phyloP scores from a whole-genome alignment of 1,139 yeast genomes.

The Diutina sp. region DNA sequence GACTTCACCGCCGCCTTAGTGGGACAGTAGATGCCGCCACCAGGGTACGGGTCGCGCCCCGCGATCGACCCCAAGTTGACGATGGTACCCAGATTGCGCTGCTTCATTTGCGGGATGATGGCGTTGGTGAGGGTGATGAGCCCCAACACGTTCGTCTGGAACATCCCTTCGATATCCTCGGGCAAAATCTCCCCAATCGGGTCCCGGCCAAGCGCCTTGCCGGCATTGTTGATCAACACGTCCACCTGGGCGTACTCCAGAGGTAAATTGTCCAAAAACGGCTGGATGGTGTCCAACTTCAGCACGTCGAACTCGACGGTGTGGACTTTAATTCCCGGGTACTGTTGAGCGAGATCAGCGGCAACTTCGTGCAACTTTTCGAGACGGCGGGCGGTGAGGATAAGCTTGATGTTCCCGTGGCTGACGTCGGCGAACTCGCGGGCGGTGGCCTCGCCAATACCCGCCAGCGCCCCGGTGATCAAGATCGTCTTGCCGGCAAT shows the following conservation, averaged over 20 bases:
- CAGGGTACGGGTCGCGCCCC: conserved; percentile 79
- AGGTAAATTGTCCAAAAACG: conserved; percentile 40
- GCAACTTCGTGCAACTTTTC: conserved; percentile 39
- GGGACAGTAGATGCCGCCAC: conserved; percentile 83
- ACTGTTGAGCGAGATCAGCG: conserved; percentile 26
- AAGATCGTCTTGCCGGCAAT: not conserved
- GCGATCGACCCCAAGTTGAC: conserved; percentile 82
- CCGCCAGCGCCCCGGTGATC: conserved; percentile 2
- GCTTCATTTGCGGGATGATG: conserved; percentile 48
- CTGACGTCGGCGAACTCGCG: conserved; percentile 29
- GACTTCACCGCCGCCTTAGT: conserved; percentile 74
- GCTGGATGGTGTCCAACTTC: conserved; percentile 34
- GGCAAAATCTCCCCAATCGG: conserved; percentile 44
- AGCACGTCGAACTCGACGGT: conserved; percentile 50
- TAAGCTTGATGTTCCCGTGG: conserved; percentile 49
- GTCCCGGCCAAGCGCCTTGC: conserved; percentile 63
- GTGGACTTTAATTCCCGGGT: conserved; percentile 35
- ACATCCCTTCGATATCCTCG: conserved; percentile 49
- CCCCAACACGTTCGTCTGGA: conserved; percentile 64
- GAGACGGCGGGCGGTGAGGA: conserved; percentile 59
- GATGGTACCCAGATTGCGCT: conserved; percentile 56
- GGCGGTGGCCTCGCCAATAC: conserved; percentile 2
- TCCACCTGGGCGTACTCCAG: conserved; percentile 44
- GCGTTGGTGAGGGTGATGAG: conserved; percentile 60
- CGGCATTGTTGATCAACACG: conserved; percentile 71